Base-by-base conservation (phyloP, 345 rosid species). In the Dimocarpus longan region DNA sequence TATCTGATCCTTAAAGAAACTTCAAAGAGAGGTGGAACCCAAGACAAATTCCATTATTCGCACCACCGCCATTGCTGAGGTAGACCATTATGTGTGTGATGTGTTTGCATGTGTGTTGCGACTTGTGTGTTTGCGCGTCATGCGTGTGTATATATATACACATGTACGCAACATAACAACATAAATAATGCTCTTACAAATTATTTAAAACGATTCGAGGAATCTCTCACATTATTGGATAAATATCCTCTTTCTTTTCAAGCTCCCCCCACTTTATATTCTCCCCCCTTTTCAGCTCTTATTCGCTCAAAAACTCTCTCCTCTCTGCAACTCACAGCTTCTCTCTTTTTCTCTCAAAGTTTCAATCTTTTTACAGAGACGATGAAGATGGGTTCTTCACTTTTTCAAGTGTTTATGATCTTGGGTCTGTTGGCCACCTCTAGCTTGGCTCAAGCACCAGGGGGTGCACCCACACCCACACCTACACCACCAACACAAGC, bases 361-460 rank as follows among this genome's bases (percentile, higher is more conserved):
- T 13, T 26, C n/a, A 52, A 16, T 54, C 6, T 7, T 5, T 43
- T 63, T 50, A 32, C n/a, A 21, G 5, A 56, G 52, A 72, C 26
- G 10, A 22, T 37, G 71, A 81, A 80, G 74, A 92, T 94, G 98
- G 82, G 68, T 84, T 86, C 86, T 42, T 73, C 85, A 43, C 77
- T 86, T 75, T 57, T 87, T 32, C 85, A 90, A 78, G 87, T 84
- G 40, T 70, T 92, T 77, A 62, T 92, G 74, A 70, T 92, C 79
- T 79, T 94, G 26, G 89, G 91, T 78, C 90, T 94, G 73, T 77
- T 94, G 83, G 92, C 89, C 68, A 88, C 90, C 13, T 87, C 97
- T 0, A 90, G 92, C 85, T 56, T 86, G 80, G 90, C 95, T 18
- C 98, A 93, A 79, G 89, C 97, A 24, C 97, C 97, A 0, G 86